Conservation (phyloP, 2,329 filamentous ascomycete genomes). For the Keithomyces neogunnii region DNA sequence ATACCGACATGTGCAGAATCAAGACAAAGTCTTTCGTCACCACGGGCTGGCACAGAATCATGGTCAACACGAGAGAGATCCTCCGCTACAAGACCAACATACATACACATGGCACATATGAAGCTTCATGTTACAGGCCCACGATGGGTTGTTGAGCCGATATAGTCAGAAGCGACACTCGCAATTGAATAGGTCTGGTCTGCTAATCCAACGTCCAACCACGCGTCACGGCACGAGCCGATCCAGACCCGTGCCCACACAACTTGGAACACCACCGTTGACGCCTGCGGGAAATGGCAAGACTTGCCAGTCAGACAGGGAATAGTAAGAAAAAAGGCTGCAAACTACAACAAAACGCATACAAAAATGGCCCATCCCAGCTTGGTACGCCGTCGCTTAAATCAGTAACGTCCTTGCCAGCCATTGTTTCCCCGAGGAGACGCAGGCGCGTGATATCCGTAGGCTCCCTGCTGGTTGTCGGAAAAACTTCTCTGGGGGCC, state of each 20-base stretch:
- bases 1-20: no score
- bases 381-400: conserved; percentile 1
- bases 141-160: no score
- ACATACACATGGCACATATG: no score
- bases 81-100: no score
- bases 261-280: not conserved
- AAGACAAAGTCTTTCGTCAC: no score
- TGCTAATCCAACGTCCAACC: not conserved
- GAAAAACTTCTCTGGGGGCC: conserved; percentile 9
- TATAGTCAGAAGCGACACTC: not conserved
- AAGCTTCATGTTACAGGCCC: no score
- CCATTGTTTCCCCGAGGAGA: not conserved
- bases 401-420: not conserved
- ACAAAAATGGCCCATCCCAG: not conserved
- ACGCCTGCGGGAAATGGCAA: not conserved
- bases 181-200: not conserved
- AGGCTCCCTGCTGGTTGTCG: conserved; percentile 3
- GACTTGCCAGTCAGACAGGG: not conserved
- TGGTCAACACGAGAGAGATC: no score
- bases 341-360: not conserved
- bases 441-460: conserved; percentile 5
- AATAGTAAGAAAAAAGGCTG: not conserved
- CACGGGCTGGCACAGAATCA: no score
- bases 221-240: not conserved
- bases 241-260: not conserved